Evolutionary conservation across 768 basidiomycete species (phyloP), one percentile per base, ranked within the genome.

Genomic region (Agrocybe pediades): DNA sequence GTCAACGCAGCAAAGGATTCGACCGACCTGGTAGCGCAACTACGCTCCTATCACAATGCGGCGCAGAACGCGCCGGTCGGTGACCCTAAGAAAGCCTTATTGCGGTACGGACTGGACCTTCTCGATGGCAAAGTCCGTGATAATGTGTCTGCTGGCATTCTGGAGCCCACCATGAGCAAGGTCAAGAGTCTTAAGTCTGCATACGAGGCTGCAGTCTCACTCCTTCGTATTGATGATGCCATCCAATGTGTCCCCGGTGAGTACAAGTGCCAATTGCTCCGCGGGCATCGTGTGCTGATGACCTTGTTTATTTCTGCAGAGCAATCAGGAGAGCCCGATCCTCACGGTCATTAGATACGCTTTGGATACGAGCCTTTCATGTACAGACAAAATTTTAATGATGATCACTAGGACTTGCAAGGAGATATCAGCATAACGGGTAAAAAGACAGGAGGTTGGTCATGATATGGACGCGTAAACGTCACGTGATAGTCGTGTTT

Each of bases 1-100:
- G 91, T 98, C 48, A 99, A 99, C 68, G 97, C 97, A 39, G 97
- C 97, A 36, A 98, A 98, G 66, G 97, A 99, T 68, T 94, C 95
- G 30, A 98, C 96, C 1, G 93, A 98, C 51, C 84, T 99, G 17
- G 94, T 99, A 33, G 95, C 97, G 19, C 98, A 98, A 72, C 78
- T 99, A 45, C 88, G 97, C 46, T 88, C 95, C 9, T 98, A 95
- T 74, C 97, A 99, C 77, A 95, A 95, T 62, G 90, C 93, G 41
- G 95, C 95, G 2, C 96, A 97, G 73, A 95, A 88, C 60, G 96
- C 94, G 2, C 87, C 92, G 2, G 80, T 76, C 0, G 90, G 91
- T 36, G 97, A 98, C 71, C 90, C 93, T 15, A 96, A 95, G 74
- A 92, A 97, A 70, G 84, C 74, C 5, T 78, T 98, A 33, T 72